Percentiles rank a stretch among this genome's conserved stretches.
Conservation (phyloP, 2,329 filamentous ascomycete species). For the Colletotrichum musae region DNA sequence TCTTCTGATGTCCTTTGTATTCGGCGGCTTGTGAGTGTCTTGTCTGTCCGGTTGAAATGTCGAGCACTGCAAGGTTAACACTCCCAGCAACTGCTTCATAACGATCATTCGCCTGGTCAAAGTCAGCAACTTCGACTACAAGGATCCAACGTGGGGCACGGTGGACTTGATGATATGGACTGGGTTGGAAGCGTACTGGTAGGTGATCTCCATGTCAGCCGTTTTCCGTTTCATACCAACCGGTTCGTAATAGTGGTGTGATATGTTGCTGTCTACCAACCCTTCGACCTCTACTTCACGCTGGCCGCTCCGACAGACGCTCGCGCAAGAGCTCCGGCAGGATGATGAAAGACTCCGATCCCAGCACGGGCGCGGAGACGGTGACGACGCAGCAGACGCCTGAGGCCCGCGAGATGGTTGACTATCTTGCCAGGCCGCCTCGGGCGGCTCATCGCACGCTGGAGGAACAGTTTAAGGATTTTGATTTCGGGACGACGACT, state of each 20-base stretch:
- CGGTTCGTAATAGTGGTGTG: background rate
- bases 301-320: background rate
- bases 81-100: slow-evolving; percentile 31
- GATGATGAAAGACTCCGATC: slow-evolving; percentile 2
- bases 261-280: slow-evolving; percentile 26
- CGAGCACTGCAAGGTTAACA: background rate
- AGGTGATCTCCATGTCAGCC: background rate
- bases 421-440: background rate
- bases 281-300: slow-evolving; percentile 9
- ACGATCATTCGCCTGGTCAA: slow-evolving; percentile 35
- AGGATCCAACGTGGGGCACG: slow-evolving; percentile 36
- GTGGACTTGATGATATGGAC: slow-evolving; percentile 39
- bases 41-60: background rate
- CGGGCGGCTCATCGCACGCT: slow-evolving; percentile 1
- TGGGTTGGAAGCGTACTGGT: slow-evolving; percentile 35
- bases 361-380: slow-evolving; percentile 7
- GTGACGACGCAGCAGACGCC: background rate
- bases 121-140: slow-evolving; percentile 26
- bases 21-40: slow-evolving; percentile 24
- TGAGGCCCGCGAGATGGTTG: background rate
- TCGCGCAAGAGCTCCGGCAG: background rate
- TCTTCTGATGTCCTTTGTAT: slow-evolving; percentile 15
- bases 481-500: slow-evolving; percentile 15
- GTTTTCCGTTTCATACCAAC: background rate
- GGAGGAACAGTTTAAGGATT: slow-evolving; percentile 20